Conservation (phyloP, 1,139 yeast species). For the Kodamaea sp. region DNA sequence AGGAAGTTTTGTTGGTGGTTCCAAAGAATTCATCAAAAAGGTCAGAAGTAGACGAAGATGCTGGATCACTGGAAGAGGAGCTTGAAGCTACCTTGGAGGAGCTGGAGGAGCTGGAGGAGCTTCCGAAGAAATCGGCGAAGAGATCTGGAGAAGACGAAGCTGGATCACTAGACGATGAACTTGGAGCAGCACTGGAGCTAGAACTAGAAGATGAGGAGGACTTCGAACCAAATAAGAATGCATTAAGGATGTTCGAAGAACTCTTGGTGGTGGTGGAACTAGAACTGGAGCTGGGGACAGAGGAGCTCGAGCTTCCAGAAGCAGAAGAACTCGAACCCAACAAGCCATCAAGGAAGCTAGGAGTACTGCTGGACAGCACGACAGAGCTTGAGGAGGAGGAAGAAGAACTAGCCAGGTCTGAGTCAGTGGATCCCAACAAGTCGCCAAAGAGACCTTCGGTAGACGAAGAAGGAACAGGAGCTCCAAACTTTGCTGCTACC, state of each 20-base stretch:
- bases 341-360: constrained; percentile 6
- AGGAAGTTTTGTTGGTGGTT: not conserved
- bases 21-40: not conserved
- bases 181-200: constrained; percentile 4
- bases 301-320: constrained; percentile 2
- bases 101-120: constrained; percentile 3
- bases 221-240: constrained; percentile 3
- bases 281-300: constrained; percentile 12
- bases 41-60: not conserved
- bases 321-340: too few species aligned
- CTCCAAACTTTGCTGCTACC: constrained; percentile 3
- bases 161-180: constrained; percentile 2
- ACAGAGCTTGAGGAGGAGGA: constrained; percentile 7
- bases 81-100: not conserved
- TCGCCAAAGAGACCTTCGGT: not conserved
- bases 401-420: not conserved
- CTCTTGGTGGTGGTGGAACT: constrained; percentile 2
- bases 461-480: not conserved
- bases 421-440: constrained; percentile 2
- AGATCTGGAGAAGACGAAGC: too few species aligned
- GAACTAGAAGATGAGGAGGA: constrained; percentile 7
- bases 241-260: constrained; percentile 1
- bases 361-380: not conserved
- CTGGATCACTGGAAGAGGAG: not conserved
- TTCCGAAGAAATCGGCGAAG: too few species aligned